Conservation (phyloP, 176 grass and related monocot genomes). For the Poa pratensis region DNA sequence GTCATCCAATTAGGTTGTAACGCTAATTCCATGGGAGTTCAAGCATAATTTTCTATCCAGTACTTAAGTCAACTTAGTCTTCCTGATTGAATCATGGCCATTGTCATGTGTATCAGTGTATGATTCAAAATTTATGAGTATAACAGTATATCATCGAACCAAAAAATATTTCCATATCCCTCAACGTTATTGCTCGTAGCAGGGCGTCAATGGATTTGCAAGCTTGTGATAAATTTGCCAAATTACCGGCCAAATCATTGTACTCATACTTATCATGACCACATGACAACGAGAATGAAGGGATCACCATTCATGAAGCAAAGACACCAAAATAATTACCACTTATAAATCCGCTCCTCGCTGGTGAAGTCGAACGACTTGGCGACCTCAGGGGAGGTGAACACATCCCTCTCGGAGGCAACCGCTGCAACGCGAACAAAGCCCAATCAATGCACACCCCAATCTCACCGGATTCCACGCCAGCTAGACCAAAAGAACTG, state of each 20-base stretch:
- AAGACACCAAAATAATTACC: constrained; percentile 48
- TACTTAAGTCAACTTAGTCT: not conserved
- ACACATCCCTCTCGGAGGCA: constrained; percentile 70
- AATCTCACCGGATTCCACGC: not conserved
- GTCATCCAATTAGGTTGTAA: constrained; percentile 1
- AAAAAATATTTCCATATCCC: constrained; percentile 24
- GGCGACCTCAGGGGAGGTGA: constrained; percentile 77
- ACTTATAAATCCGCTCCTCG: constrained; percentile 94
- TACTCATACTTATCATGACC: not conserved
- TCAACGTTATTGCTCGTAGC: not conserved
- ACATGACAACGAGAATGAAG: not conserved
- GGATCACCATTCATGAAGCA: not conserved
- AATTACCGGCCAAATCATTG: not conserved
- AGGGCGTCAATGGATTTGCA: not conserved
- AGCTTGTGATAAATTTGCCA: not conserved
- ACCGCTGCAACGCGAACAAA: constrained; percentile 45
- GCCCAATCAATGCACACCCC: constrained; percentile 6
- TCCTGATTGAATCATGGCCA: not conserved
- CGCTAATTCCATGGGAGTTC: not conserved
- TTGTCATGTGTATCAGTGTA: not conserved
- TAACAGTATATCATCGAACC: constrained; percentile 3
- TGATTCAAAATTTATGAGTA: constrained; percentile 17
- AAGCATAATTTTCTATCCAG: not conserved
- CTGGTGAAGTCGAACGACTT: constrained; percentile 92
- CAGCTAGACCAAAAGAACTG: not conserved